A percentile compares a stretch with the other conserved stretches of the same genome.
These are phyloP conservation scores for Solidago caesia DNA, from an alignment of 129 eudicot species.

Conservation along the genomic window DNA sequence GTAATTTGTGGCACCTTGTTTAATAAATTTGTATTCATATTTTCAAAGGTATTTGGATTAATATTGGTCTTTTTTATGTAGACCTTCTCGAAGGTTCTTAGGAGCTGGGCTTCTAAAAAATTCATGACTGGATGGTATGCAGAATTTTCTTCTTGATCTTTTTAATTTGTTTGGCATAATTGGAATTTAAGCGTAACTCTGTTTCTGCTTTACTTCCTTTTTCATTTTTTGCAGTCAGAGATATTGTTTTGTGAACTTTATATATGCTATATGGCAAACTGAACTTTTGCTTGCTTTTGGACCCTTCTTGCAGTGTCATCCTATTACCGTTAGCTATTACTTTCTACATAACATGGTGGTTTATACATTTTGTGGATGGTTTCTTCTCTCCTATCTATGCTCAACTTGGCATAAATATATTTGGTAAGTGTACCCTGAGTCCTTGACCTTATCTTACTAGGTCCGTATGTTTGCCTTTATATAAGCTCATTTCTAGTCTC, in stretches of 20 bases:
- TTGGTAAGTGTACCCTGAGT: conserved; percentile 44
- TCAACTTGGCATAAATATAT: conserved; percentile 73
- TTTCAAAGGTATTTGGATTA: not conserved
- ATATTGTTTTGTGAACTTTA: not conserved
- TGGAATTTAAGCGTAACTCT: not conserved
- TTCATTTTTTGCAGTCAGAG: not conserved
- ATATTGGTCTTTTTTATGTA: conserved; percentile 31
- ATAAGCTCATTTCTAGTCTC: not conserved
- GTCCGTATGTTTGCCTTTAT: not conserved
- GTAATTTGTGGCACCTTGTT: not conserved
- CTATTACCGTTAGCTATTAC: conserved; percentile 75
- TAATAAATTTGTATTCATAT: not conserved
- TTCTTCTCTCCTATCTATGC: conserved; percentile 86
- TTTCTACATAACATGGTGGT: conserved; percentile 84
- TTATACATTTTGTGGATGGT: conserved; percentile 79
- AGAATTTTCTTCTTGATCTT: conserved; percentile 15
- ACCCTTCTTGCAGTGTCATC: conserved; percentile 61
- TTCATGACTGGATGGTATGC: conserved; percentile 97
- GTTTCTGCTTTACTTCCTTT: not conserved
- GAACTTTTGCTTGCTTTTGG: not conserved
- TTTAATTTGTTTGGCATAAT: not conserved
- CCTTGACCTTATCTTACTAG: not conserved
- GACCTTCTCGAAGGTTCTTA: conserved; percentile 75
- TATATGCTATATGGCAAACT: not conserved
- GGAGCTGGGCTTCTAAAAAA: conserved; percentile 93